Evolutionary conservation across 176 grass and related monocot genomes (phyloP), one percentile per base, ranked within the genome.

Genomic region (Musa troglodytarum): DNA sequence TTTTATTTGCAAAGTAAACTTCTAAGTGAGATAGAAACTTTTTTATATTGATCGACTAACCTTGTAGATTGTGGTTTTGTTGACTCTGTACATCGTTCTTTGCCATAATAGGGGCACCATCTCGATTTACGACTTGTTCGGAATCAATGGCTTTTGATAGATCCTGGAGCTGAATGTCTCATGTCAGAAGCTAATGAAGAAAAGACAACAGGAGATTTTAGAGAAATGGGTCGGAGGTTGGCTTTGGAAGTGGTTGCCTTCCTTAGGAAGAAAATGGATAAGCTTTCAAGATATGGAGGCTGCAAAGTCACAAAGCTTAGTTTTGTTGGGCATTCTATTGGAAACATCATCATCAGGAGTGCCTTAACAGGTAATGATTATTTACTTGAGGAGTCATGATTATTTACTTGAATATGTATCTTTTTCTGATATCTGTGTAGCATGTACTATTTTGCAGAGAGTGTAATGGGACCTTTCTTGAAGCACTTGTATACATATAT

Each of bases 261-360:
- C 73, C 78, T 92, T 25, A 92, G 82, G 72, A 84, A 75, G 61
- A 87, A 85, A 77, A 23, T 86, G 34, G 93, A 96, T 52, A 90
- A 88, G 79, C 77, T 92, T 79, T 76, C 63, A 12, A 85, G 72
- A 63, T 78, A 86, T 76, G 89, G 89, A 61, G 87, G 89, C 53
- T 90, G 89, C 78, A 86, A 84, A 80, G 89, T 88, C 4, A 81
- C 90, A 49, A 96, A 86, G 59, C 65, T 96, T 61, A 92, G 89
- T 82, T 96, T 92, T 81, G 89, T 96, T 4, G 93, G 93, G 17
- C 89, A 96, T 81, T 96, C 93, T 74, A 96, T 96, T 68, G 92
- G 92, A 25, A 96, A 96, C 69, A 80, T 96, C 49, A 92, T 96
- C 64, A 87, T 96, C 34, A 92, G 87, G 85, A 92, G 77, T 84